These are phyloP conservation scores for Dinochytrium kinnereticum DNA, from an alignment of 371 early-diverging fungal genomes.

Conservation along the genomic window DNA sequence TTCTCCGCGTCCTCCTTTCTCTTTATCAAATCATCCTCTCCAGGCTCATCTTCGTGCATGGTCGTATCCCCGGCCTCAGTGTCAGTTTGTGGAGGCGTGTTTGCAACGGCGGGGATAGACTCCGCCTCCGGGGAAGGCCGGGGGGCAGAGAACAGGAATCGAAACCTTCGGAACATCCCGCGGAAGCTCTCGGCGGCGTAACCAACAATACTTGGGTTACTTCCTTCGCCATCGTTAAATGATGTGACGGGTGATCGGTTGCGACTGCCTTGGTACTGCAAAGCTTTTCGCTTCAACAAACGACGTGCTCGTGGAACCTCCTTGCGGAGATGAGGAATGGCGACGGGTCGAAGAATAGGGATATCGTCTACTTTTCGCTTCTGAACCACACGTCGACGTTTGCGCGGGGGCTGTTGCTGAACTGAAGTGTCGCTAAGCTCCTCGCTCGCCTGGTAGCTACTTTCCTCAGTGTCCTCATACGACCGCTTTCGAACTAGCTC, in stretches of 20 bases:
- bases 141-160: neutral
- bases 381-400: neutral
- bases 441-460: neutral
- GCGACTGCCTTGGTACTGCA: neutral
- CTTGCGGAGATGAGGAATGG: neutral
- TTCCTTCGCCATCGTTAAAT: neutral
- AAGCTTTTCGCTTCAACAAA: neutral
- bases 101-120: too few relatives aligned
- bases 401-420: neutral
- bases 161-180: neutral
- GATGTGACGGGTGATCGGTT: neutral
- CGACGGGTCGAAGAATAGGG: neutral
- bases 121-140: too few relatives aligned
- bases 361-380: neutral
- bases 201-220: neutral
- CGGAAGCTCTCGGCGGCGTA: neutral
- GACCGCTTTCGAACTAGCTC: slow-evolving; percentile 9
- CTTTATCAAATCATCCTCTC: neutral
- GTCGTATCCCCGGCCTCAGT: too few relatives aligned
- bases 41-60: neutral
- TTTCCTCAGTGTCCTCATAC: slow-evolving; percentile 16
- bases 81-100: too few relatives aligned
- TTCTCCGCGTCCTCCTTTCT: slow-evolving; percentile 25
- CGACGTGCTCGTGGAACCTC: neutral
- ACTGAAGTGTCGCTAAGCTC: neutral